Conservation (phyloP, 148 eudicot species). For the Chenopodium album region DNA sequence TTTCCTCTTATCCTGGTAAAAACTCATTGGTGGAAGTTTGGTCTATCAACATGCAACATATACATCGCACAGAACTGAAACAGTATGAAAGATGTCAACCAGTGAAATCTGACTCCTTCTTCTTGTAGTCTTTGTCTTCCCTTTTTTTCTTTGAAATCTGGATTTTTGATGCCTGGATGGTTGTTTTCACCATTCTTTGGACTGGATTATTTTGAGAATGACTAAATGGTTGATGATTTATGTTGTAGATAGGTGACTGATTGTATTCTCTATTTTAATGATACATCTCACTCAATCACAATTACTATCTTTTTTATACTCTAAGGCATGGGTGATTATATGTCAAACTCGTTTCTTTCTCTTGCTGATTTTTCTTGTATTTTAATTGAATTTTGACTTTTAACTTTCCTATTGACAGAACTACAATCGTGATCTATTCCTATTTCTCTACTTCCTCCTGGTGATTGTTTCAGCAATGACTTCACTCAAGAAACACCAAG, state of each 20-base stretch:
- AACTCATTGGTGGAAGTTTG: background rate
- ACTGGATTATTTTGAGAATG: background rate
- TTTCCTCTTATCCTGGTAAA: background rate
- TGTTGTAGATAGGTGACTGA: background rate
- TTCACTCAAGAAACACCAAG: slow-evolving; percentile 81
- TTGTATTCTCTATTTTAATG: background rate
- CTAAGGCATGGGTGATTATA: background rate
- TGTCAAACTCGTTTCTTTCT: background rate
- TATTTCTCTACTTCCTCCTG: slow-evolving; percentile 73
- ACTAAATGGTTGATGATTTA: background rate
- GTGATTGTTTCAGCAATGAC: slow-evolving; percentile 83
- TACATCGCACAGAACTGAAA: background rate
- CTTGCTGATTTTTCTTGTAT: background rate
- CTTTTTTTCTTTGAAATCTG: background rate
- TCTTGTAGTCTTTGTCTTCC: background rate
- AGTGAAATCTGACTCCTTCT: background rate
- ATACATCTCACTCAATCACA: background rate
- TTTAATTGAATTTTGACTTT: background rate
- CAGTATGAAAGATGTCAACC: background rate
- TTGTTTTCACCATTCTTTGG: background rate
- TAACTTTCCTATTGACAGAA: slow-evolving; percentile 51
- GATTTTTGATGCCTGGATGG: background rate
- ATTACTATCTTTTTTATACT: background rate
- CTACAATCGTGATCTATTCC: slow-evolving; percentile 88
- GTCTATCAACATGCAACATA: background rate